A percentile compares a stretch with the other conserved stretches of the same genome.
These are phyloP conservation scores for Carex littledalei DNA, from an alignment of 176 grass and related monocot genomes.

Conservation along the genomic window DNA sequence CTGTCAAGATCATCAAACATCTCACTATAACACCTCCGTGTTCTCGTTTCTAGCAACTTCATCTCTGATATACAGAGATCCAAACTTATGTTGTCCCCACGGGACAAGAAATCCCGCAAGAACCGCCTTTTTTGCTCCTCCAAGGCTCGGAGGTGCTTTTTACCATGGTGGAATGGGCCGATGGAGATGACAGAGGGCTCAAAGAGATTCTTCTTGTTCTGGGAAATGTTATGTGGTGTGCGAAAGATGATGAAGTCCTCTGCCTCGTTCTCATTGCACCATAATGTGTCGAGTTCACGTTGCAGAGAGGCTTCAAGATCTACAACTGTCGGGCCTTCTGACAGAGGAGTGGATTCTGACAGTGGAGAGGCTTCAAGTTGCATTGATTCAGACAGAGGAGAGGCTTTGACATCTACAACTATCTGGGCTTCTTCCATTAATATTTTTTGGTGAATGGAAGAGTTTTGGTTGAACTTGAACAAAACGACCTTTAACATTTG, in stretches of 20 bases:
- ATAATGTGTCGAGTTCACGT: not conserved
- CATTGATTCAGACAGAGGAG: not conserved
- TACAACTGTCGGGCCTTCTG: not conserved
- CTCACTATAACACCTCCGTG: conserved; percentile 1
- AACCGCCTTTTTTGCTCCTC: conserved; percentile 7
- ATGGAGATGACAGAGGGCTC: not conserved
- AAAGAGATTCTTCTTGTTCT: no score
- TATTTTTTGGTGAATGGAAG: no score
- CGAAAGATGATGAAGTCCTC: conserved; percentile 13
- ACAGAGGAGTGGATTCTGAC: no score
- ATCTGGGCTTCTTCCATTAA: no score
- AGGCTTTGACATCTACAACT: no score
- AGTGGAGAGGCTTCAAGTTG: no score
- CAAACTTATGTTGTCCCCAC: not conserved
- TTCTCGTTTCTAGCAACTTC: not conserved
- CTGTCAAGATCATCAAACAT: not conserved
- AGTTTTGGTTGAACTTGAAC: no score
- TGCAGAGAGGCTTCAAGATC: not conserved
- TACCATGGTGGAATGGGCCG: not conserved
- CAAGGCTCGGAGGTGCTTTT: not conserved
- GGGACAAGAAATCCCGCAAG: not conserved
- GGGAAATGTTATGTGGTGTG: not conserved
- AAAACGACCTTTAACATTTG: no score
- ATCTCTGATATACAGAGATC: not conserved
- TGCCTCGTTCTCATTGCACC: no score